phyloP scores from a whole-genome alignment of 257 asterid genomes.

The Solanum bulbocastanum region DNA sequence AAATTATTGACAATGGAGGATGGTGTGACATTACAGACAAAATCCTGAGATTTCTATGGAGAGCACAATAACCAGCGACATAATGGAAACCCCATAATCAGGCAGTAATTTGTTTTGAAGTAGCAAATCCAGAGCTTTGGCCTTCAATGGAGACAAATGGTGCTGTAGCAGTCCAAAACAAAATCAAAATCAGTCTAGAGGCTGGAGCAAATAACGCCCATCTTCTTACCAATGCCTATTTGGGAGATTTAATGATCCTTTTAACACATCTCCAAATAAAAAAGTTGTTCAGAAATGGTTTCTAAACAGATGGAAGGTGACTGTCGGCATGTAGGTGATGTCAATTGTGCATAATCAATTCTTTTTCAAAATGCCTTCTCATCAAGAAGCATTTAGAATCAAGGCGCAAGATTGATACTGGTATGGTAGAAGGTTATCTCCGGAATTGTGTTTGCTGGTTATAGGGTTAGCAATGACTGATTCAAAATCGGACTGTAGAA shows the following conservation, averaged over 20 bases:
- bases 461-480: background rate
- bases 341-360: background rate
- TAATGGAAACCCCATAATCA: background rate
- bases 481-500: background rate
- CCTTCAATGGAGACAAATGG: background rate
- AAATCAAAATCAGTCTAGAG: background rate
- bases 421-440: background rate
- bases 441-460: background rate
- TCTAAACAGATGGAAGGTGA: background rate
- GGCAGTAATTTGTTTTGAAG: background rate
- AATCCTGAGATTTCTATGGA: background rate
- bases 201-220: background rate
- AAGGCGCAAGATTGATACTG: background rate
- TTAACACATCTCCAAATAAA: background rate
- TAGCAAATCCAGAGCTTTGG: background rate
- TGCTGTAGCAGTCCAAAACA: background rate
- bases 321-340: background rate
- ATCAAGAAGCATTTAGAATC: background rate
- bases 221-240: background rate
- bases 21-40: background rate
- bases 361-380: background rate
- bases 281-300: background rate
- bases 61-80: background rate
- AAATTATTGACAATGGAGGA: background rate
- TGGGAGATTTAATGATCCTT: background rate